These are phyloP conservation scores for Tricholoma saponaceum DNA, from an alignment of 768 basidiomycete species.

Conservation along the genomic window DNA sequence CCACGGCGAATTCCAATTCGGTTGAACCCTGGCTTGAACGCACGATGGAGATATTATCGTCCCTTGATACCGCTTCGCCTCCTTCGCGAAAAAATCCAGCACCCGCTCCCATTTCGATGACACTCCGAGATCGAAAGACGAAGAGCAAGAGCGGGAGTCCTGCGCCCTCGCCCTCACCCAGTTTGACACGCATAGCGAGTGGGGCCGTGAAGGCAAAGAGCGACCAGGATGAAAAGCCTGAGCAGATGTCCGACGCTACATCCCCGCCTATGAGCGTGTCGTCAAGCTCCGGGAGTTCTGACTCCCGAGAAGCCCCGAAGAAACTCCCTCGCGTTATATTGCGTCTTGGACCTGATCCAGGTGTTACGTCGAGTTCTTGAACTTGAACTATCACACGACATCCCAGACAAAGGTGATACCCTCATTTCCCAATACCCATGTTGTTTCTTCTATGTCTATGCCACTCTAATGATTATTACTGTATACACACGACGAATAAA, in stretches of 20 bases:
- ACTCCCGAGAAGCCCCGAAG: conserved; percentile 31
- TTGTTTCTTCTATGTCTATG: not conserved
- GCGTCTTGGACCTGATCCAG: conserved; percentile 26
- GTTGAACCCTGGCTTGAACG: conserved; percentile 58
- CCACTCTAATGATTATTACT: not conserved
- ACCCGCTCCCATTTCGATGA: conserved; percentile 9
- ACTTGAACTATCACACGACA: not conserved
- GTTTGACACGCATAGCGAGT: not conserved
- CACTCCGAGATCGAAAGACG: conserved; percentile 9
- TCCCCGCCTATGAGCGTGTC: conserved; percentile 18
- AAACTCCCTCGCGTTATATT: conserved; percentile 30
- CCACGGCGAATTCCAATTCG: conserved; percentile 20
- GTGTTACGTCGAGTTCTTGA: not conserved
- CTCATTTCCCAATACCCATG: conserved; percentile 1
- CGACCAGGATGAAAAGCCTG: not conserved
- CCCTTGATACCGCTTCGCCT: conserved; percentile 31
- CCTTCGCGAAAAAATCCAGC: conserved; percentile 1
- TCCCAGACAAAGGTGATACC: not conserved
- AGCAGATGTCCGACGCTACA: not conserved
- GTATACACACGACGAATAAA: conserved; percentile 1
- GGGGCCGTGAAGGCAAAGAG: too few relatives aligned
- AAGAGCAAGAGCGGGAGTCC: conserved; percentile 11
- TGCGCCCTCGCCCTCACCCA: conserved; percentile 3
- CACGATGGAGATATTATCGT: conserved; percentile 43
- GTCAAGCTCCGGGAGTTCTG: conserved; percentile 33